A percentile compares a stretch with the other conserved stretches of the same genome.
Conservation (phyloP, 2,329 filamentous ascomycete species). For the Xylaria sp. region DNA sequence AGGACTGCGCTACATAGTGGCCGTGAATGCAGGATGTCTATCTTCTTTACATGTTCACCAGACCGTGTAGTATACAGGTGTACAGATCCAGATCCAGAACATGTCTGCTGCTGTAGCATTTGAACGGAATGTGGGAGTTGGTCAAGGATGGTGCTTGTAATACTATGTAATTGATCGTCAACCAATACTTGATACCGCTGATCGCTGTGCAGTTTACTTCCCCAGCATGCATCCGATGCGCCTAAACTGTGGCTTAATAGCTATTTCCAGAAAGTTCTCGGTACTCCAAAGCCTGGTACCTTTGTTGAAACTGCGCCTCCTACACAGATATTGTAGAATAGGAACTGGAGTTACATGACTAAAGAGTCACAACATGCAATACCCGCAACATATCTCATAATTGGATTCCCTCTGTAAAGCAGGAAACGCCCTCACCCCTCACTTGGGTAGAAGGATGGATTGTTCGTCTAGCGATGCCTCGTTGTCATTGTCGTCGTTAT, state of each 20-base stretch:
- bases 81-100: background rate
- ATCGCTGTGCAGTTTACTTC: slow-evolving; percentile 2
- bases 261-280: slow-evolving; percentile 25
- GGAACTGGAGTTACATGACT: too few relatives aligned
- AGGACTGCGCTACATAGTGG: too few relatives aligned
- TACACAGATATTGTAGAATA: background rate
- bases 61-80: background rate
- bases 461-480: too few relatives aligned
- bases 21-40: too few relatives aligned
- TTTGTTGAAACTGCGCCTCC: background rate
- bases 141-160: background rate
- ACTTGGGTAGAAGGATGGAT: too few relatives aligned
- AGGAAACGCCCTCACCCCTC: too few relatives aligned
- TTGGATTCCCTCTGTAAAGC: background rate
- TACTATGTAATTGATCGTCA: slow-evolving; percentile 1
- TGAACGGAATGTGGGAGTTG: slow-evolving; percentile 1
- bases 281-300: background rate
- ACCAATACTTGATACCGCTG: background rate
- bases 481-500: slow-evolving; percentile 15
- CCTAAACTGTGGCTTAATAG: background rate
- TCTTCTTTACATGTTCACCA: too few relatives aligned
- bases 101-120: too few relatives aligned
- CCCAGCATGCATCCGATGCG: background rate
- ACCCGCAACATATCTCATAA: background rate
- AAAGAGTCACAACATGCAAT: too few relatives aligned